A percentile compares a stretch with the other conserved stretches of the same genome.
Conservation (phyloP, 805 yeast genomes). For the Millerozyma acaciae region DNA sequence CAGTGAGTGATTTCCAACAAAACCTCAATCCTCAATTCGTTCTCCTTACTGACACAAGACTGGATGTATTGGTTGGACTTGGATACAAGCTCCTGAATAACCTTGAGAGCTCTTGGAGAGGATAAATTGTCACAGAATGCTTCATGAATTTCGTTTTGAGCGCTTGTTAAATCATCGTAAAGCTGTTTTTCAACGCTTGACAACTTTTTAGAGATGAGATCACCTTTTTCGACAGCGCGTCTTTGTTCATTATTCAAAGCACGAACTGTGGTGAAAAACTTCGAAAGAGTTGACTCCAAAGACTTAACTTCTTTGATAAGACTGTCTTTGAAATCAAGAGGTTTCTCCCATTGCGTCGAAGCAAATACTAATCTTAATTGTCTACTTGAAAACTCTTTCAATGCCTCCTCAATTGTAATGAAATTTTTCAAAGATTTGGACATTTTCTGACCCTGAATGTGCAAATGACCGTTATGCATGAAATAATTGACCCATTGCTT, state of each 20-base stretch:
- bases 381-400: constrained; percentile 63
- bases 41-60: constrained; percentile 35
- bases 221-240: constrained; percentile 42
- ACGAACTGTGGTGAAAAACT: constrained; percentile 82
- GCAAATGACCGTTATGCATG: constrained; percentile 95
- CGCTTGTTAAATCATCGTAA: constrained; percentile 41
- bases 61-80: constrained; percentile 69
- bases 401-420: constrained; percentile 89
- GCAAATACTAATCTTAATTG: constrained; percentile 91
- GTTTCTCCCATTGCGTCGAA: constrained; percentile 86
- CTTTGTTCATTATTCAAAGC: constrained; percentile 70
- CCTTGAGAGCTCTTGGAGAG: constrained; percentile 69
- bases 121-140: constrained; percentile 88
- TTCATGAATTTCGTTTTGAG: constrained; percentile 60
- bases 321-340: constrained; percentile 85
- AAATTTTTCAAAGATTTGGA: constrained; percentile 92
- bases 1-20: constrained; percentile 61
- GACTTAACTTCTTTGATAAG: constrained; percentile 73
- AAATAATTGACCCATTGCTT: constrained; percentile 96
- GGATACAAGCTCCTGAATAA: constrained; percentile 64
- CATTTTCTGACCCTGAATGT: constrained; percentile 98
- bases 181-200: constrained; percentile 53
- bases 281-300: constrained; percentile 68
- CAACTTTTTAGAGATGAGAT: constrained; percentile 61
- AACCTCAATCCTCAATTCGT: constrained; percentile 59